A percentile compares a stretch with the other conserved stretches of the same genome.
These are phyloP conservation scores for Neopestalotiopsis sp. DNA, from an alignment of 2,329 filamentous ascomycete species.

Conservation along the genomic window DNA sequence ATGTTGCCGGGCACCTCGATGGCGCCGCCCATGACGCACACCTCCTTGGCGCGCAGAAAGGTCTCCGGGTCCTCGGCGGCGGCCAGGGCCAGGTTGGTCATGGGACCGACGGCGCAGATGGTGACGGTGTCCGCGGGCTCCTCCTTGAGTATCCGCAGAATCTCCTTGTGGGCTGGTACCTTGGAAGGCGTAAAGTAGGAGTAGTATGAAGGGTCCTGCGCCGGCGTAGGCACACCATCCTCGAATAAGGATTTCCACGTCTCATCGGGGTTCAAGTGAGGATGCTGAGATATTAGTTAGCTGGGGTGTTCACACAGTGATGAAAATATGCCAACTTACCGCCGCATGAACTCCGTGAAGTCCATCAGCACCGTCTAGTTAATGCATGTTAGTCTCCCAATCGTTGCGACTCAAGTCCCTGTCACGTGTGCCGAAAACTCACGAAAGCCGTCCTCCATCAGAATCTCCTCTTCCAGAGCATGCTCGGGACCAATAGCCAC, in stretches of 20 bases:
- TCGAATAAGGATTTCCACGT: constrained; percentile 76
- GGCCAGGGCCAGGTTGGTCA: constrained; percentile 92
- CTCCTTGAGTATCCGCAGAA: constrained; percentile 82
- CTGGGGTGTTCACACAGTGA: background rate
- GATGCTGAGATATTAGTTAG: constrained; percentile 54
- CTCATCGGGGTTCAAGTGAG: constrained; percentile 75
- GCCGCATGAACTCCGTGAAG: constrained; percentile 75
- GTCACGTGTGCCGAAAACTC: constrained; percentile 38
- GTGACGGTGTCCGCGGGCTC: constrained; percentile 85
- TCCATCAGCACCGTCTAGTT: constrained; percentile 74
- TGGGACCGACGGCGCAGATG: constrained; percentile 87
- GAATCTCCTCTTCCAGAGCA: constrained; percentile 80
- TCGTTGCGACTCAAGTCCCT: too few species aligned
- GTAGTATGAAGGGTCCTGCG: constrained; percentile 52
- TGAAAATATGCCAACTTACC: constrained; percentile 38
- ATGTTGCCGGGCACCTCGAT: constrained; percentile 83
- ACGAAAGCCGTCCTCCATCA: constrained; percentile 91
- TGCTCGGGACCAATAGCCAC: constrained; percentile 88
- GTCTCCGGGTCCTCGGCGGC: constrained; percentile 88
- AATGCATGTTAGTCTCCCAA: constrained; percentile 19
- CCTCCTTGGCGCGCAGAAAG: constrained; percentile 86
- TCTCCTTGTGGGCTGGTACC: constrained; percentile 79
- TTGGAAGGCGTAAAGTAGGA: constrained; percentile 78
- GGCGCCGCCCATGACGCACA: constrained; percentile 94
- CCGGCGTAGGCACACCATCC: constrained; percentile 33